phyloP scores from a whole-genome alignment of 345 rosid genomes.

The Barbarea vulgaris region DNA sequence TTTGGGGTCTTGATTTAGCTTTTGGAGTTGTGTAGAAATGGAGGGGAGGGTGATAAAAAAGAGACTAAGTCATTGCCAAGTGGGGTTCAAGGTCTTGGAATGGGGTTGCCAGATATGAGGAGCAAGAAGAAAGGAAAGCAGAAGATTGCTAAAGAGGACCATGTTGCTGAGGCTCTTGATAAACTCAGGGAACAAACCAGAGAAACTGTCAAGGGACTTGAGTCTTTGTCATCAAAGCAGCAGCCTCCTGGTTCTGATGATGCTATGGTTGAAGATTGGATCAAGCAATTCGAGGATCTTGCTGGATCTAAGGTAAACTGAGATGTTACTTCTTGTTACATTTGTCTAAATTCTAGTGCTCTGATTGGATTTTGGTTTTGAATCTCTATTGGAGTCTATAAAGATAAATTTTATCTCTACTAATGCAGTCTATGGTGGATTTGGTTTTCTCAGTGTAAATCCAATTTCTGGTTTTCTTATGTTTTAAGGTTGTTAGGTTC shows the following conservation, averaged over 20 bases:
- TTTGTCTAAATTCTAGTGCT: background rate
- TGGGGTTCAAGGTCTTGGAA: conserved; percentile 85
- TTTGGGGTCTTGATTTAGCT: conserved; percentile 14
- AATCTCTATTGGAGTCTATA: background rate
- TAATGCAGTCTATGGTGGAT: background rate
- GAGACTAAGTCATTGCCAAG: conserved; percentile 51
- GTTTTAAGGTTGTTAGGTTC: background rate
- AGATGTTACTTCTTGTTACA: background rate
- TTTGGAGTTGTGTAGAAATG: conserved; percentile 41
- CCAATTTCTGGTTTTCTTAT: background rate
- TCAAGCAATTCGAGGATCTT: conserved; percentile 94
- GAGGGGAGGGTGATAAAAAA: conserved; percentile 45
- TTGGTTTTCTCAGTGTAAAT: background rate
- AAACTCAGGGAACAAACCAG: conserved; percentile 83
- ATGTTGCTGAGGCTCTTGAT: conserved; percentile 81
- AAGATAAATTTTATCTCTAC: background rate
- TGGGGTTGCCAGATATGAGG: conserved; percentile 90
- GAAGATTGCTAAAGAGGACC: conserved; percentile 65
- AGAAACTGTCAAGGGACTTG: conserved; percentile 83
- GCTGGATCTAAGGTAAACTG: conserved; percentile 71
- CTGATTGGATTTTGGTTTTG: background rate
- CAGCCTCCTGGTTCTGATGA: conserved; percentile 57
- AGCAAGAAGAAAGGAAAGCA: conserved; percentile 83
- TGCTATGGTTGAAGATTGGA: conserved; percentile 91
- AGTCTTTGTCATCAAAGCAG: conserved; percentile 59